Conservation (phyloP, 2,329 filamentous ascomycete genomes). For the Sclerotinia glacialis region DNA sequence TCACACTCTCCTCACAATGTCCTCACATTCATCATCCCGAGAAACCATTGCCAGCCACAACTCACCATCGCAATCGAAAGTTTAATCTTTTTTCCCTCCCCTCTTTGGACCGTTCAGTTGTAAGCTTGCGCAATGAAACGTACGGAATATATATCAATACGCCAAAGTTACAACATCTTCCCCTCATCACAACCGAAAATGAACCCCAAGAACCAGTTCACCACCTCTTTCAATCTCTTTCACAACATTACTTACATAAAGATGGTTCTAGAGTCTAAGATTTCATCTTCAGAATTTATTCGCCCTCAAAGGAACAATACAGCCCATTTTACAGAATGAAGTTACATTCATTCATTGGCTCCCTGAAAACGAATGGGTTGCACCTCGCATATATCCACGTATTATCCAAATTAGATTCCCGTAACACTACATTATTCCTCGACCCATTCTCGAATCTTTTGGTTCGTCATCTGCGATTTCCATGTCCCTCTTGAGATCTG, state of each 20-base stretch:
- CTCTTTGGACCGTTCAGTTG: not conserved
- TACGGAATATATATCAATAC: not conserved
- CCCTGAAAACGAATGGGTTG: constrained; percentile 1
- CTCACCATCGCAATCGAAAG: not conserved
- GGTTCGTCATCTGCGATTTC: constrained; percentile 4
- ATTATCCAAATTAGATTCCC: constrained; percentile 7
- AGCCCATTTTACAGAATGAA: not conserved
- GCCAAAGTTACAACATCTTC: not conserved
- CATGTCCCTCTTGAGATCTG: not conserved
- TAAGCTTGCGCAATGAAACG: not conserved
- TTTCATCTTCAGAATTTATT: not conserved
- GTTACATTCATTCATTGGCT: not conserved
- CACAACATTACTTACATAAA: not conserved
- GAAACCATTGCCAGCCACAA: not conserved
- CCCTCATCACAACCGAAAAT: not conserved
- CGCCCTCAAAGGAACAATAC: too few relatives aligned
- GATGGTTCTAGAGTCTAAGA: not conserved
- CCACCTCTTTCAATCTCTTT: not conserved
- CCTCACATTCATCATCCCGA: not conserved
- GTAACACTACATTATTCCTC: not conserved
- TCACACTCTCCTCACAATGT: not conserved
- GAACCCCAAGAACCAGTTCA: not conserved
- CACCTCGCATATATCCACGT: not conserved
- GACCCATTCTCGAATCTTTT: not conserved
- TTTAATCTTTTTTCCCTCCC: not conserved